Conservation (phyloP, 495 filamentous ascomycete species). For the Aspergillus wentii region DNA sequence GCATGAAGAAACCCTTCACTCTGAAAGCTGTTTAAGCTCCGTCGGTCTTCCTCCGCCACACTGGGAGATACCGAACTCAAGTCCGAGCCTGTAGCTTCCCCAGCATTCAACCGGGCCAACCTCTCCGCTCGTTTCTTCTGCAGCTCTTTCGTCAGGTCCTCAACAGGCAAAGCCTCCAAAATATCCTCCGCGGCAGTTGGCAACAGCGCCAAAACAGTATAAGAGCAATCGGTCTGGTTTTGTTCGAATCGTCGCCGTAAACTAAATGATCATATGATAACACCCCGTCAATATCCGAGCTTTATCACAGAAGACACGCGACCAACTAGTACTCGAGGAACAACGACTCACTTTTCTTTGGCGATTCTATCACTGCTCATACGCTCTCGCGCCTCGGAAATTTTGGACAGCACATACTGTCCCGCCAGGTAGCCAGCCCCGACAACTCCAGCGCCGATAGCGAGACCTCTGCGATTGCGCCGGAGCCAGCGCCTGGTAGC, state of each 20-base stretch:
- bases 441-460: slow-evolving; percentile 78
- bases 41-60: slow-evolving; percentile 76
- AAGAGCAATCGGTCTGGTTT: slow-evolving; percentile 97
- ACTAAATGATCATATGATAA: too few species aligned
- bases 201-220: slow-evolving; percentile 92
- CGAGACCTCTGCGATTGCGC: slow-evolving; percentile 85
- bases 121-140: slow-evolving; percentile 87
- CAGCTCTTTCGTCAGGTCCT: slow-evolving; percentile 82
- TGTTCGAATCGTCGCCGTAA: slow-evolving; percentile 94
- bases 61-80: slow-evolving; percentile 70
- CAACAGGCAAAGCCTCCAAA: slow-evolving; percentile 80
- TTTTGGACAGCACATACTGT: slow-evolving; percentile 85
- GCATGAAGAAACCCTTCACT: slow-evolving; percentile 77
- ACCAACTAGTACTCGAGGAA: slow-evolving; percentile 1
- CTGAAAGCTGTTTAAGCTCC: slow-evolving; percentile 68
- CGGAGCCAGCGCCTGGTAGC: slow-evolving; percentile 82
- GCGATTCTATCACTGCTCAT: slow-evolving; percentile 94
- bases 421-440: slow-evolving; percentile 89
- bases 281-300: too few species aligned
- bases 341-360: slow-evolving; percentile 78
- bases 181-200: slow-evolving; percentile 89
- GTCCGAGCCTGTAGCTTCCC: slow-evolving; percentile 51
- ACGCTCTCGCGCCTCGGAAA: slow-evolving; percentile 87
- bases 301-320: slow-evolving; percentile 7
- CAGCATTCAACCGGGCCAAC: slow-evolving; percentile 51